These are phyloP conservation scores for Aspergillus uvarum DNA, from an alignment of 2,329 filamentous ascomycete species.

Conservation along the genomic window DNA sequence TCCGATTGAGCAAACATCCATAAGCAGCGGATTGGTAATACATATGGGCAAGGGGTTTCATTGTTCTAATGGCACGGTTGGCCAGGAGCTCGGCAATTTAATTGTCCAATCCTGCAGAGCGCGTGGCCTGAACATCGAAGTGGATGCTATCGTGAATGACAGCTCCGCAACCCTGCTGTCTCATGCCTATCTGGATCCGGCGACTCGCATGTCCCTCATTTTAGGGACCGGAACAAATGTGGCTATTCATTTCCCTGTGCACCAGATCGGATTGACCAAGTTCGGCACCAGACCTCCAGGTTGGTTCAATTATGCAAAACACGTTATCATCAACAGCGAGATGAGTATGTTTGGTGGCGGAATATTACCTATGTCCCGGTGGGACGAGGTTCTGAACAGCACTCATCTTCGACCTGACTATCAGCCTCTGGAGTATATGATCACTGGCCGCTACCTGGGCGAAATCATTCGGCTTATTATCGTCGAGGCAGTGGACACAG, in stretches of 20 bases:
- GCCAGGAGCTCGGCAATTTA: constrained; percentile 59
- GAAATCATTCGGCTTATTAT: constrained; percentile 63
- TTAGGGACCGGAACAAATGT: constrained; percentile 66
- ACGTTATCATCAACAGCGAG: constrained; percentile 66
- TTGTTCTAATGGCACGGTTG: constrained; percentile 59
- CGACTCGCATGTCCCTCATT: constrained; percentile 63
- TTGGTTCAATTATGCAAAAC: constrained; percentile 58
- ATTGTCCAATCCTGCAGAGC: constrained; percentile 59
- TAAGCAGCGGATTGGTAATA: constrained; percentile 56
- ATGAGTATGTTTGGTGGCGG: constrained; percentile 64
- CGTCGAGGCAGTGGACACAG: constrained; percentile 57
- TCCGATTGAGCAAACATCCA: constrained; percentile 64
- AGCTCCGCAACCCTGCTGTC: constrained; percentile 61
- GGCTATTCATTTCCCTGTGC: constrained; percentile 60
- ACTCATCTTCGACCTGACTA: constrained; percentile 61
- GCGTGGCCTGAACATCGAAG: constrained; percentile 55
- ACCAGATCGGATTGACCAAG: constrained; percentile 54
- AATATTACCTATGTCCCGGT: constrained; percentile 58
- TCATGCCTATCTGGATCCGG: constrained; percentile 60
- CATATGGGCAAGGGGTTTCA: constrained; percentile 66
- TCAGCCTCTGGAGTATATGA: constrained; percentile 65
- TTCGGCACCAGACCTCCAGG: constrained; percentile 55
- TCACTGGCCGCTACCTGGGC: constrained; percentile 63
- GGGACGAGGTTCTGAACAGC: constrained; percentile 61
- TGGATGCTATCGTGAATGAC: constrained; percentile 65